These are phyloP conservation scores for Viola odorata DNA, from an alignment of 345 rosid species.

Conservation along the genomic window DNA sequence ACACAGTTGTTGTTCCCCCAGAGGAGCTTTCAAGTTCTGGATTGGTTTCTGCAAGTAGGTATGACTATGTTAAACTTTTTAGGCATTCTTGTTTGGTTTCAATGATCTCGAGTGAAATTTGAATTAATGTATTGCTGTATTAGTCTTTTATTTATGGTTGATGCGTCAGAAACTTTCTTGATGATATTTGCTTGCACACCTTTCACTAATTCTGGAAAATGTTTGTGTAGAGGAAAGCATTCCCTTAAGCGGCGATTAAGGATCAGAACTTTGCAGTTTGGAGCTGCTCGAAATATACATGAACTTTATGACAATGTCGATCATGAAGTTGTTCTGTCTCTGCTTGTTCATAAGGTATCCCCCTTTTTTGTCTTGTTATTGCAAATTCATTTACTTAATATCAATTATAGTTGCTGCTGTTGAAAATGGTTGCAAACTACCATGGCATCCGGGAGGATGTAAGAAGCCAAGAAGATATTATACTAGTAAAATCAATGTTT, in stretches of 20 bases:
- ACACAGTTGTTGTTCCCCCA: conserved; percentile 79
- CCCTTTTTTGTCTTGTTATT: not conserved
- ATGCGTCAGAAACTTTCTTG: not conserved
- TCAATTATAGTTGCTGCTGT: too few species aligned
- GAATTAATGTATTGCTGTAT: not conserved
- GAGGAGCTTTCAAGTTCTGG: conserved; percentile 58
- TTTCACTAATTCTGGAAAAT: conserved; percentile 11
- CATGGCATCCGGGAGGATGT: too few species aligned
- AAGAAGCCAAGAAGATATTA: too few species aligned
- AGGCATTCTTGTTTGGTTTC: not conserved
- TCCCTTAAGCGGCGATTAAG: conserved; percentile 78
- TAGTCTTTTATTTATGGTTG: not conserved
- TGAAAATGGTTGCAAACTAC: too few species aligned
- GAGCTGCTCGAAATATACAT: conserved; percentile 61
- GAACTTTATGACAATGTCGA: conserved; percentile 85
- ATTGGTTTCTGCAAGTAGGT: conserved; percentile 60
- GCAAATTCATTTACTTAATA: not conserved
- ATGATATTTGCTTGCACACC: not conserved
- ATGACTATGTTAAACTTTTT: conserved; percentile 21
- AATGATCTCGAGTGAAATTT: not conserved
- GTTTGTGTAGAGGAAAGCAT: conserved; percentile 50
- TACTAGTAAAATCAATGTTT: too few species aligned
- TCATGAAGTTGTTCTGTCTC: conserved; percentile 72
- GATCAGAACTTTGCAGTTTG: conserved; percentile 80
- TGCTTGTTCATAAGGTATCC: conserved; percentile 87